Evolutionary conservation across 257 asterid genomes (phyloP).

Genomic region (Lithospermum erythrorhizon): DNA sequence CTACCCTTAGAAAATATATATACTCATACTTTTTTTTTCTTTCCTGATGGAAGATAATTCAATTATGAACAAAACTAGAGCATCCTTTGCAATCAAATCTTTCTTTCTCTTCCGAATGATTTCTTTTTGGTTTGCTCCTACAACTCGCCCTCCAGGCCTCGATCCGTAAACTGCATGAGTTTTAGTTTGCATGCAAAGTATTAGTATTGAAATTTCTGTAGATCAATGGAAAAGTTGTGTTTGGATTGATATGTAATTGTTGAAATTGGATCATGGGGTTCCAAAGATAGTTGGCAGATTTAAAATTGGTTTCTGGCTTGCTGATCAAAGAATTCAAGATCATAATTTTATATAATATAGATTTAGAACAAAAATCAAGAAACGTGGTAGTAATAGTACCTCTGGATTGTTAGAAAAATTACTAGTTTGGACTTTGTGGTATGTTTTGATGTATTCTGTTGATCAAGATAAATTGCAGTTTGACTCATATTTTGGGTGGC

Average conservation of each 20-base stretch:
- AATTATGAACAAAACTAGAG: conserved; percentile 17
- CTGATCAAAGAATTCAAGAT: not conserved
- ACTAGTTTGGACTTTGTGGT: conserved; percentile 13
- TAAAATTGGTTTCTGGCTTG: not conserved
- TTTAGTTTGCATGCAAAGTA: conserved; percentile 1
- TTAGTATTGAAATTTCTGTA: not conserved
- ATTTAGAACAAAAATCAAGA: conserved; percentile 2
- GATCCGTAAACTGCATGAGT: conserved; percentile 40
- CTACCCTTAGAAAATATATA: conserved; percentile 9
- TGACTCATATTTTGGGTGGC: conserved; percentile 14
- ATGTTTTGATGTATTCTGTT: conserved; percentile 7
- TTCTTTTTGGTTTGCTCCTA: conserved; percentile 76
- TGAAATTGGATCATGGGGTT: not conserved
- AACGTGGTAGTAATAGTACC: not conserved
- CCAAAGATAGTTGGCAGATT: too few species aligned
- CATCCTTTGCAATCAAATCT: conserved; percentile 23
- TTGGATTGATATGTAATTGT: not conserved
- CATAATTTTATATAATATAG: not conserved
- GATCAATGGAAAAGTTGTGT: not conserved
- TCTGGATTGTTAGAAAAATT: not conserved
- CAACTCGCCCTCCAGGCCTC: conserved; percentile 86
- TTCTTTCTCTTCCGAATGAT: conserved; percentile 40
- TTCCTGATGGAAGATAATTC: conserved; percentile 17
- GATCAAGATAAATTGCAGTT: conserved; percentile 12
- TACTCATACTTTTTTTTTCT: conserved; percentile 14